Evolutionary conservation across 805 yeast genomes (phyloP), one percentile per base, ranked within the genome.

Genomic region (Starmerella khaoyaiensis): DNA sequence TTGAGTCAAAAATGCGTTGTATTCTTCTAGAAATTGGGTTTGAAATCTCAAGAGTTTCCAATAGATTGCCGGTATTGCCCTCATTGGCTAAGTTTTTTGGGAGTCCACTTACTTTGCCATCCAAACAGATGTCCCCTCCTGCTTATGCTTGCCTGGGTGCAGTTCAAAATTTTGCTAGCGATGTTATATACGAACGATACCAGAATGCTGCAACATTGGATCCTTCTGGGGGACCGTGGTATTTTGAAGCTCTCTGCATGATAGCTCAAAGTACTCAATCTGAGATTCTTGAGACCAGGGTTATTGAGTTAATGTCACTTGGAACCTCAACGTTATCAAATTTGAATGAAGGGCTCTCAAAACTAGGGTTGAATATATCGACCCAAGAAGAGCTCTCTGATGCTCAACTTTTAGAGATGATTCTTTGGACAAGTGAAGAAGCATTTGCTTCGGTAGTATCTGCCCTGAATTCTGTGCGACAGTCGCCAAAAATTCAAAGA

Each of bases 231-330:
- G 44, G 52, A 2, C 73, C 79, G 1, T 54, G 60, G 23, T 76
- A 75, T 46, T 67, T 72, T 46, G 84, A 79, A 52, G 69, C 77
- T 0, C 53, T 79, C 23, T 59, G 56, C 5, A 65, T 57, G 27
- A 60, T 77, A 26, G 68, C 78, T 0, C 64, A 67, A n/a, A 47
- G 58, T 0, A 63, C 72, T 38, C 58, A 62, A 6, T 63, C 71
- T 1, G 68, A 68, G 39, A 66, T 61, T 29, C 52, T 76, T 20
- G 62, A 63, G 37, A 48, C 58, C 19, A 61, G 51, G 30, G 66
- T 71, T 8, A 58, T 68, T 6, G 68, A 68, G 29, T 59, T 72
- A 21, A 55, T 63, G 22, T 68, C 74, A 3, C 62, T 67, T 28
- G 77, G 79, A 21, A 59, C 64, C 5, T 57, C 71, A 14, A 74